Evolutionary conservation across 352 stramenopile species (phyloP).

Genomic region (Blastocystis sp.): DNA sequence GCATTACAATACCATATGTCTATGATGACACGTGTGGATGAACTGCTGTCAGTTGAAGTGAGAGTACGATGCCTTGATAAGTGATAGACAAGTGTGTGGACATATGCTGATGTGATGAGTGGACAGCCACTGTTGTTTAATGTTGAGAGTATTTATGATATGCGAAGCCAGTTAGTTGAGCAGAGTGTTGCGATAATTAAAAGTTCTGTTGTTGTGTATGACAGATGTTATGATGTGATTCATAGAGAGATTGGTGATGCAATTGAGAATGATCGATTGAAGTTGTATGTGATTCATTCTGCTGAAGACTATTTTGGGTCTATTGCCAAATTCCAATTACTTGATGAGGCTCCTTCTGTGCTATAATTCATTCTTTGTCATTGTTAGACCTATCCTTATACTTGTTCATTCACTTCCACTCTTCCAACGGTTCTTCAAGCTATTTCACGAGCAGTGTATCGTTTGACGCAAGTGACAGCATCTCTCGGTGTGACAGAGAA

Average conservation of each 20-base stretch:
- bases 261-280: constrained; percentile 53
- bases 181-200: constrained; percentile 43
- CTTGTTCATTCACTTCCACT: constrained; percentile 14
- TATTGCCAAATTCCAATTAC: constrained; percentile 39
- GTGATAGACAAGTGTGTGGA: constrained; percentile 22
- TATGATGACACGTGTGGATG: constrained; percentile 7
- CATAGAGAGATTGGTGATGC: background rate
- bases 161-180: background rate
- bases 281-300: constrained; percentile 10
- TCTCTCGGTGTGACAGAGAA: constrained; percentile 29
- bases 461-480: background rate
- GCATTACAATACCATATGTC: constrained; percentile 44
- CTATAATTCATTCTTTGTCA: background rate
- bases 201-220: background rate
- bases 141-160: constrained; percentile 50
- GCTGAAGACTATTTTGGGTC: constrained; percentile 40
- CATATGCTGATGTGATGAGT: constrained; percentile 56
- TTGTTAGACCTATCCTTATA: background rate
- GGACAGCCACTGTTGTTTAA: constrained; percentile 49
- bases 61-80: background rate
- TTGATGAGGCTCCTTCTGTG: constrained; percentile 34
- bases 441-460: background rate
- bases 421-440: constrained; percentile 48
- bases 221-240: background rate
- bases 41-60: constrained; percentile 47